A percentile compares a stretch with the other conserved stretches of the same genome.
These are phyloP conservation scores for Torulaspora quercuum DNA, from an alignment of 805 yeast species.

Conservation along the genomic window DNA sequence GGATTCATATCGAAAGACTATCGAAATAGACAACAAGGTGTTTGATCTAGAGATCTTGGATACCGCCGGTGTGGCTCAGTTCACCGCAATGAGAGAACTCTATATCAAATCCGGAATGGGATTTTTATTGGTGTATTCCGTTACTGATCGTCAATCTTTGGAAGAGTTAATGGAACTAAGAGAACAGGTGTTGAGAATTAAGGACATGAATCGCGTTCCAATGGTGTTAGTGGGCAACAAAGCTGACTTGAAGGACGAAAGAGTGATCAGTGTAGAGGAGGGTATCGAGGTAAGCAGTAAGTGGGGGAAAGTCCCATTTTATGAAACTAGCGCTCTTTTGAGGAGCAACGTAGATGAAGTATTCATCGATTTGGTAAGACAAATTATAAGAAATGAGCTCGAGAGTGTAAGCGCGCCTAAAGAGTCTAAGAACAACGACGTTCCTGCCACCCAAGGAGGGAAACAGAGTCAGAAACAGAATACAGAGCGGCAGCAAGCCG, in stretches of 20 bases:
- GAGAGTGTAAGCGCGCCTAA: conserved; percentile 17
- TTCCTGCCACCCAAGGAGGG: conserved; percentile 2
- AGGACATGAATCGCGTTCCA: conserved; percentile 71
- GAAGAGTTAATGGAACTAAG: conserved; percentile 74
- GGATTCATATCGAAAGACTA: conserved; percentile 86
- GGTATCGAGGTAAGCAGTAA: conserved; percentile 79
- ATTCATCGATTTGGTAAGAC: conserved; percentile 82
- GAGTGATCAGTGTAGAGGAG: conserved; percentile 74
- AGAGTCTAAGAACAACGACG: conserved; percentile 4
- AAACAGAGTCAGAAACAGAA: conserved; percentile 4
- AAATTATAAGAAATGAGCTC: conserved; percentile 51
- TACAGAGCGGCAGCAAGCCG: conserved; percentile 2
- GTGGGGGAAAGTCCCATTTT: conserved; percentile 89
- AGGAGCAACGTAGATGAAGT: conserved; percentile 88
- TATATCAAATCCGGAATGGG: conserved; percentile 89
- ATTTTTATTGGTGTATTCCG: conserved; percentile 79
- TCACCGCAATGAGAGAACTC: conserved; percentile 90
- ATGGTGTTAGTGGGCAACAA: conserved; percentile 91
- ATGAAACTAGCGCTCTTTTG: conserved; percentile 90
- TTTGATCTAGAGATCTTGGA: conserved; percentile 85
- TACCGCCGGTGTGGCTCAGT: conserved; percentile 93
- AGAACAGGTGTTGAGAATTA: conserved; percentile 80
- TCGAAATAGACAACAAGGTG: conserved; percentile 82
- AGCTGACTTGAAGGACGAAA: conserved; percentile 72
- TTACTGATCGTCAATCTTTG: conserved; percentile 71